These are phyloP conservation scores for Geranium incanum DNA, from an alignment of 441 rosid genomes.

Conservation along the genomic window DNA sequence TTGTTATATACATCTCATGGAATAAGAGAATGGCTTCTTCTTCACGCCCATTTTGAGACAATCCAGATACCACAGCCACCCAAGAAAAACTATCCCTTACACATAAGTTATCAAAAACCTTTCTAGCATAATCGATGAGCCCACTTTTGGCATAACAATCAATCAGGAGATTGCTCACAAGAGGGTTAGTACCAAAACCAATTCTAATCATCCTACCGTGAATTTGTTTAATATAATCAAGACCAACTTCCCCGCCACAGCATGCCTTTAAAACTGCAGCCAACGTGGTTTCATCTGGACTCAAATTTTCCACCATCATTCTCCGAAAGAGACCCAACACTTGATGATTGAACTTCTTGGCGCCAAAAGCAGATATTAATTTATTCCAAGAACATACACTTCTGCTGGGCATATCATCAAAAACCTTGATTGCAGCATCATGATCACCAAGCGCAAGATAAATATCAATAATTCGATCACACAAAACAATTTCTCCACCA, in stretches of 20 bases:
- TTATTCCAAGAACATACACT: constrained; percentile 46
- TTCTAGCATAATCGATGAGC: constrained; percentile 39
- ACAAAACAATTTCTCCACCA: constrained; percentile 28
- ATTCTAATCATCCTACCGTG: constrained; percentile 56
- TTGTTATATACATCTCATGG: constrained; percentile 49
- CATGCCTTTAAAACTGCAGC: constrained; percentile 46
- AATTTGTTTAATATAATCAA: constrained; percentile 45
- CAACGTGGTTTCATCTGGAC: constrained; percentile 43
- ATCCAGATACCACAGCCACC: constrained; percentile 79
- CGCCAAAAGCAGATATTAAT: constrained; percentile 38
- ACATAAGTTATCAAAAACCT: constrained; percentile 46
- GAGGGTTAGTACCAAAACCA: constrained; percentile 42
- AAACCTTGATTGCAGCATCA: constrained; percentile 40
- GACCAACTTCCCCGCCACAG: constrained; percentile 25
- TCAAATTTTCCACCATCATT: constrained; percentile 41
- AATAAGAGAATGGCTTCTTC: constrained; percentile 54
- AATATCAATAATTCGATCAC: constrained; percentile 43
- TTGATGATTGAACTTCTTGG: constrained; percentile 29
- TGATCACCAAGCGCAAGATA: constrained; percentile 38
- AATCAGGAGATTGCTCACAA: constrained; percentile 57
- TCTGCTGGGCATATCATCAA: constrained; percentile 65
- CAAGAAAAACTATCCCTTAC: constrained; percentile 68
- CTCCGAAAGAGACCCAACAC: constrained; percentile 31
- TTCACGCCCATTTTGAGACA: constrained; percentile 57
- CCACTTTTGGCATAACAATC: constrained; percentile 65